Percentiles rank a stretch among this genome's conserved stretches.
These are phyloP conservation scores for Emergomyces orientalis DNA, from an alignment of 2,329 filamentous ascomycete species.

Conservation along the genomic window DNA sequence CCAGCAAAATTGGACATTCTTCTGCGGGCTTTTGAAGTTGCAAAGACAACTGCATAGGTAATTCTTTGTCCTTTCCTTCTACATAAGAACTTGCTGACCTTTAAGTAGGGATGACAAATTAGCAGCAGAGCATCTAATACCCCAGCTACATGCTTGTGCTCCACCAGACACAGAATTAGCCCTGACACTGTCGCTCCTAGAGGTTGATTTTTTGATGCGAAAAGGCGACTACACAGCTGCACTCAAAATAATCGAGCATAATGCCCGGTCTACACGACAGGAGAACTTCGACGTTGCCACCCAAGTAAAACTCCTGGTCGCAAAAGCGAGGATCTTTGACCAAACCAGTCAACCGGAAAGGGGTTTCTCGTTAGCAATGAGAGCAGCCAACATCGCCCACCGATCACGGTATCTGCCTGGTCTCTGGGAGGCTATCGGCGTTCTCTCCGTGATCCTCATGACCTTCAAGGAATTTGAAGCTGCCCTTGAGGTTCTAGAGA, in stretches of 20 bases:
- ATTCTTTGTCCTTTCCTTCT: constrained; percentile 4
- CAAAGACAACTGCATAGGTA: constrained; percentile 36
- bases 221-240: constrained; percentile 46
- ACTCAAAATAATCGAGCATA: constrained; percentile 45
- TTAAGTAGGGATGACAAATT: constrained; percentile 44
- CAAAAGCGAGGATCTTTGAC: constrained; percentile 63
- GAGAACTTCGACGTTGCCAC: constrained; percentile 56
- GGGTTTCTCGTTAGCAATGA: constrained; percentile 66
- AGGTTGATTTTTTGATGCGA: constrained; percentile 51
- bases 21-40: constrained; percentile 36
- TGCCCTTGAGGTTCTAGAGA: constrained; percentile 54
- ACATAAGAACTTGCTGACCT: neutral
- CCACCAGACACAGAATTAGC: constrained; percentile 50
- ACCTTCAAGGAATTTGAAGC: constrained; percentile 61
- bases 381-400: constrained; percentile 65
- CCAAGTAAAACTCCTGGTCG: constrained; percentile 59
- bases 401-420: constrained; percentile 57
- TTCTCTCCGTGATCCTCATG: constrained; percentile 59
- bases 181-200: constrained; percentile 50
- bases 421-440: constrained; percentile 63
- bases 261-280: constrained; percentile 44
- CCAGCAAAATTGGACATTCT: constrained; percentile 49
- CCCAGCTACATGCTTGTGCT: constrained; percentile 46
- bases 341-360: constrained; percentile 60
- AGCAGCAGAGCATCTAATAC: constrained; percentile 48